Base-by-base conservation (phyloP, 257 asterid genomes). In the Apocynum venetum region DNA sequence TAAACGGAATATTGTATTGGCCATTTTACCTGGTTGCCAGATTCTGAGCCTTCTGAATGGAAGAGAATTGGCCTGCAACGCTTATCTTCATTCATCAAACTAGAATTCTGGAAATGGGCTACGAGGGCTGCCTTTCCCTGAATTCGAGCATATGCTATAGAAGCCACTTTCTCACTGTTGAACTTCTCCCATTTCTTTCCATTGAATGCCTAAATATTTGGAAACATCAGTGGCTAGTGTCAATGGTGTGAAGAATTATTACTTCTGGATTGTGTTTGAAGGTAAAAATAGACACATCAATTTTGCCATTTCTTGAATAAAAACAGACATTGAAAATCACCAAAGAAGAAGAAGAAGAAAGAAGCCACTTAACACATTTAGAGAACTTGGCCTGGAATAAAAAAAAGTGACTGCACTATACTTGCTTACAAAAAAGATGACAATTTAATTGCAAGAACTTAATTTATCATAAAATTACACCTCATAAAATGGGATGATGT, bases 181-280 rank as follows among this genome's bases (percentile, higher is more conserved):
- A 92, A 92, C 82, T 88, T 92, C 78, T 89, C 96, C 97, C 97
- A 92, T 72, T 84, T 91, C 86, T 84, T 88, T 65, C 97, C 97
- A 69, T 89, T 81, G 83, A 93, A 87, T 66, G 83, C 90, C 97
- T 92, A 84, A 44, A 66, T 57, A 76, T 47, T 73, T 19, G 71
- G 66, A 17, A 44, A 65, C 51, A 70, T 70, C 66, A 73, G 47
- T 38, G 44, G 59, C 65, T 31, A 14, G 17, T 44, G 41, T n/a
- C 14, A 55, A 77, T 68, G 52, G 56, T 48, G 8, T 38, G 9
- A 8, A 15, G 19, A n/a, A 6, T 38, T 35, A 71, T 56, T 56
- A 20, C 48, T 5, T 12, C 46, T 40, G 51, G 59, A 49, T 43
- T 48, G 8, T 8, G 6, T 20, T 20, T 11, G 3, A 51, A 71